Base-by-base conservation (phyloP, 768 basidiomycete species). In the Coprinopsis marcescibilis region DNA sequence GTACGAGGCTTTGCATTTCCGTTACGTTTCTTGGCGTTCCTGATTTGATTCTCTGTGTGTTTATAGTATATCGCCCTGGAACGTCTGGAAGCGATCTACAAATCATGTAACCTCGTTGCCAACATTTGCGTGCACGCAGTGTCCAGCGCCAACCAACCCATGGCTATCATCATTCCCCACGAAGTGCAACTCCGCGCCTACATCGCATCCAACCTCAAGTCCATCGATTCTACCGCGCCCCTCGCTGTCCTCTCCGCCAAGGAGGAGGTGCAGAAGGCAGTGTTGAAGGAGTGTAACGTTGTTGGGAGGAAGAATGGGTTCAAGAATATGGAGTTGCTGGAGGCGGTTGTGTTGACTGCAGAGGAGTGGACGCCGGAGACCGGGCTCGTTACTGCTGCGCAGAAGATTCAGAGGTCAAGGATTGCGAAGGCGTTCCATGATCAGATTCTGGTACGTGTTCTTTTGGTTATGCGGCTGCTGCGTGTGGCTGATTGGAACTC, bases 291-390 rank as follows among this genome's bases (percentile, higher is more conserved):
- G 57, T 81, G 85, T 60, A 91, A 91, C 54, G 69, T 67, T 4
- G 65, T 81, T 4, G 94, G 89, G 12, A 93, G 85, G 80, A 92
- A 88, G 77, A 83, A 76, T 43, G 84, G 82, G 2, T 85, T 95
- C 66, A 91, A 88, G 69, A 57, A 72, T 36, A 78, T 85, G 67
- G 91, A 95, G 68, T 63, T 82, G 43, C 65, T 94, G 24, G 80
- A 85, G 60, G 80, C 73, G 17, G 84, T 92, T 21, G 75, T 95
- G 15, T 64, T 95, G 56, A 84, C 85, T 3, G 59, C 83, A 20
- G 86, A 92, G 3, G 90, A 93, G 66, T 94, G 92, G 92, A 93
- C 90, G 4, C 89, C 92, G 0, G 87, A 94, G 72, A 88, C 63
- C 49, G 92, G 89, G 30, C 72, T 94, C 29, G 80, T 93, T 39